Conservation (phyloP, 2,329 filamentous ascomycete species). For the Penicillium capsulatum region DNA sequence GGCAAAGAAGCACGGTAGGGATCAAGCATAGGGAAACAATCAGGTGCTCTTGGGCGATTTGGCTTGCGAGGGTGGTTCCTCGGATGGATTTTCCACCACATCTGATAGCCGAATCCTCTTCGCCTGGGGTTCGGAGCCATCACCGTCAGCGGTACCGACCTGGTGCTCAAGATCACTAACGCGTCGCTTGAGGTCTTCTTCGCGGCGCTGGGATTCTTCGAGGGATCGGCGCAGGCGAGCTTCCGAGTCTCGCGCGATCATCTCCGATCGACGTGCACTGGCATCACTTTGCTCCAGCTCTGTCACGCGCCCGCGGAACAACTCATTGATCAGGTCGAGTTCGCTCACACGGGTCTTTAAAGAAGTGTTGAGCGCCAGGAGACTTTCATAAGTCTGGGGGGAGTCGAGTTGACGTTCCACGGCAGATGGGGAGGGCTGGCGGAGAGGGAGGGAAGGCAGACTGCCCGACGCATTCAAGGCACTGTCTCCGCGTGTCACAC, state of each 20-base stretch:
- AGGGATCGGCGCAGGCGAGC: slow-evolving; percentile 58
- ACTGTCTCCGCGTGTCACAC: slow-evolving; percentile 63
- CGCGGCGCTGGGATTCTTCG: slow-evolving; percentile 71
- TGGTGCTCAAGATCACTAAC: slow-evolving; percentile 71
- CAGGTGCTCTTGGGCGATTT: slow-evolving; percentile 37
- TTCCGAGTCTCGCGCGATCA: slow-evolving; percentile 53
- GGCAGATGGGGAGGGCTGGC: slow-evolving; percentile 57
- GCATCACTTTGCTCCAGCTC: slow-evolving; percentile 74
- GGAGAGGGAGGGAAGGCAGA: slow-evolving; percentile 49
- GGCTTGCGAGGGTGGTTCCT: slow-evolving; percentile 22
- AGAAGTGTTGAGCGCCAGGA: slow-evolving; percentile 73
- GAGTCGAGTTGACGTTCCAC: slow-evolving; percentile 63
- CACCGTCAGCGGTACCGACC: slow-evolving; percentile 28
- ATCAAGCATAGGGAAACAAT: slow-evolving; percentile 5
- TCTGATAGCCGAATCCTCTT: slow-evolving; percentile 57
- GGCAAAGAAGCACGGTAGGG: slow-evolving; percentile 1
- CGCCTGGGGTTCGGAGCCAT: slow-evolving; percentile 45
- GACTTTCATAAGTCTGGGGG: slow-evolving; percentile 73
- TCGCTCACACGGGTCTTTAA: slow-evolving; percentile 95
- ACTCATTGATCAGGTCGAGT: slow-evolving; percentile 87
- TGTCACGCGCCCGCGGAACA: slow-evolving; percentile 69
- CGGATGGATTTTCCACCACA: slow-evolving; percentile 45
- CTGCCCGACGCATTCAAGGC: slow-evolving; percentile 57
- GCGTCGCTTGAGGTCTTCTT: slow-evolving; percentile 75
- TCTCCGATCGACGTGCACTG: slow-evolving; percentile 58